Base-by-base conservation (phyloP, 768 basidiomycete genomes). In the Auriculariales sp. region DNA sequence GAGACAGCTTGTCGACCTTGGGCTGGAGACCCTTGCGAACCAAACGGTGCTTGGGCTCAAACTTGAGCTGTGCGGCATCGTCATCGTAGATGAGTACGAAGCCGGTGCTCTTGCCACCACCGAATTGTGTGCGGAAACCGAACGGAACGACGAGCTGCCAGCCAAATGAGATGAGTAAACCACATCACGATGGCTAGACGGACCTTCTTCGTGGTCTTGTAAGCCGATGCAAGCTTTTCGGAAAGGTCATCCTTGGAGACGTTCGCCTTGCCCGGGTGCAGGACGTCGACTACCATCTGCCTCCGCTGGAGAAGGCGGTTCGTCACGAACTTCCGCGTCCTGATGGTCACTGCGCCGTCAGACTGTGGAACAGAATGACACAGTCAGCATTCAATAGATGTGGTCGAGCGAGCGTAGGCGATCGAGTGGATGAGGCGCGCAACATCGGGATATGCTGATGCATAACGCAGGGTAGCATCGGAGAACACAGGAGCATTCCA, bases 271-370 rank as follows among this genome's bases (percentile, higher is more conserved):
- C 78, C 83, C n/a, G 94, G 94, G 71, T 99, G 95, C 58, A 95
- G 80, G 58, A 94, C 78, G 58, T 93, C 91, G 57, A 97, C 76
- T 58, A 97, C 77, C 63, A 98, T 93, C 75, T 98, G 95, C 62
- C 89, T 87, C 59, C 95, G 87, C 58, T 87, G 81, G 47, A 99
- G 74, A 56, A 99, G 85, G 53, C 92, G 90, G 79, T 99, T 99
- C 64, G 93, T 95, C 69, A 97, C 87, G 75, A 98, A 98, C 76
- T 99, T 97, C 68, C 93, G 87, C 49, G 95, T 95, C 61, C 95
- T 89, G 65, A 99, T 77, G 57, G 95, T 99, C 58, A 99, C 76
- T 53, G 93, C 39, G 39, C 39, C 39, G 39, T 10, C 7, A 36
- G 22, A 36, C n/a, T 22, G 35, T 6, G 35, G 7, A 36, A 36